Base-by-base conservation (phyloP, 2,329 filamentous ascomycete genomes). In the Penicillium verrucosum region DNA sequence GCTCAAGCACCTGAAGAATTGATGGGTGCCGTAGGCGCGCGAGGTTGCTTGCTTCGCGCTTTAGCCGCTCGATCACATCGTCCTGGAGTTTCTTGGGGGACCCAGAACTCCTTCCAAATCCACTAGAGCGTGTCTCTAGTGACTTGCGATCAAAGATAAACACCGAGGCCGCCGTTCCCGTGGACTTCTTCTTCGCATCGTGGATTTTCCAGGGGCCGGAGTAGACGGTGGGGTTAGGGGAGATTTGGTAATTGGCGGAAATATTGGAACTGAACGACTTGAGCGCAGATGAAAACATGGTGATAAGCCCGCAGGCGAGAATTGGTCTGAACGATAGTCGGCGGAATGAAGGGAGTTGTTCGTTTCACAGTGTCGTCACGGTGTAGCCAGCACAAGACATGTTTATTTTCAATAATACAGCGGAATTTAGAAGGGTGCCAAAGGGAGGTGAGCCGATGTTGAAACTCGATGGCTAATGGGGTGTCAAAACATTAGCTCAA, bases 121-220 rank as follows among this genome's bases (percentile, higher is more conserved):
- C 83, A 46, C 80, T 82, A 16, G 83, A 81, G 57, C 87, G 82
- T 10, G 85, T 78, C 56, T 97, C 92, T 53, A 99, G 79, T 0
- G 85, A 85, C 76, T 95, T 96, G 72, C 86, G 88, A 64, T 99
- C 94, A 73, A 97, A 97, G 63, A 97, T 87, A 69, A 97, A 99
- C 64, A 97, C 87, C 16, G 92, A 97, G 54, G 88, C 94, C 8
- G 87, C 75, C 73, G 94, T 96, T 64, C 90, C 90, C 0, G 92
- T 96, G 30, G 89, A 91, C 77, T 97, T 97, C 78, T 95, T 95
- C 80, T 96, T 97, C 57, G 90, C 92, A 78, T 97, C 92, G 81
- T 93, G 93, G 69, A 99, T 94, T 79, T 92, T 96, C 94, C 94
- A 99, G 57, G 92, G 90, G 18, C 94, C 94, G 16, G 92, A 90